A percentile compares a stretch with the other conserved stretches of the same genome.
phyloP scores from a whole-genome alignment of 148 eudicot genomes.

The Rhododendron mucronatum region DNA sequence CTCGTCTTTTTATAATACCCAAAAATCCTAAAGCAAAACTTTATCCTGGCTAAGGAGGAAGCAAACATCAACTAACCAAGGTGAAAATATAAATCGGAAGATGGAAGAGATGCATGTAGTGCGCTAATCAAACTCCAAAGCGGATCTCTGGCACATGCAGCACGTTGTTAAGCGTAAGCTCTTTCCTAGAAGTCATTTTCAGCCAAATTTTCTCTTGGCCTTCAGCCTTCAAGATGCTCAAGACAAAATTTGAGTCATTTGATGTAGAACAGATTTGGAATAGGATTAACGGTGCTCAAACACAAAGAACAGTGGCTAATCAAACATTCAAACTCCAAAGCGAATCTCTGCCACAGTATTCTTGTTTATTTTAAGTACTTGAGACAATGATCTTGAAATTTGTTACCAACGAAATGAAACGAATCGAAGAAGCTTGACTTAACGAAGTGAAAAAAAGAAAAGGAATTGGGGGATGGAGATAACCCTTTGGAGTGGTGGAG shows the following conservation, averaged over 20 bases:
- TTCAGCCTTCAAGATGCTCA: not conserved
- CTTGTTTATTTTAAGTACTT: not conserved
- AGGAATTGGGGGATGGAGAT: not conserved
- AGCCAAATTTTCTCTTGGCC: not conserved
- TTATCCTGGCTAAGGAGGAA: not conserved
- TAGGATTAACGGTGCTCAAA: no score
- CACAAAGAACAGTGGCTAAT: no score
- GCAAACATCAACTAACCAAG: not conserved
- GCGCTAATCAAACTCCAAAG: not conserved
- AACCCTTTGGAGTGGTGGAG: constrained; percentile 95
- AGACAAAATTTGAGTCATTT: not conserved
- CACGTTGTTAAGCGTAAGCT: not conserved
- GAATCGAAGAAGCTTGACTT: not conserved
- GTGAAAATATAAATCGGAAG: not conserved
- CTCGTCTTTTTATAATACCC: not conserved
- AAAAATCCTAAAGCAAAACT: not conserved
- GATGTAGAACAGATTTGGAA: no score
- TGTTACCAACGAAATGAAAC: not conserved
- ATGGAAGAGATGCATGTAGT: not conserved
- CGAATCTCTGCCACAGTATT: no score
- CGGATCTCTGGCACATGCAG: not conserved
- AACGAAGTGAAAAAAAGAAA: not conserved
- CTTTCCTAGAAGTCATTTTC: not conserved
- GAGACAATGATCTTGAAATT: not conserved
- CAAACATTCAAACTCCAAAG: no score